Percentiles rank a stretch among this genome's conserved stretches.
phyloP scores from a whole-genome alignment of 192 early-diverging fungal species.

The Coemansia sp. region DNA sequence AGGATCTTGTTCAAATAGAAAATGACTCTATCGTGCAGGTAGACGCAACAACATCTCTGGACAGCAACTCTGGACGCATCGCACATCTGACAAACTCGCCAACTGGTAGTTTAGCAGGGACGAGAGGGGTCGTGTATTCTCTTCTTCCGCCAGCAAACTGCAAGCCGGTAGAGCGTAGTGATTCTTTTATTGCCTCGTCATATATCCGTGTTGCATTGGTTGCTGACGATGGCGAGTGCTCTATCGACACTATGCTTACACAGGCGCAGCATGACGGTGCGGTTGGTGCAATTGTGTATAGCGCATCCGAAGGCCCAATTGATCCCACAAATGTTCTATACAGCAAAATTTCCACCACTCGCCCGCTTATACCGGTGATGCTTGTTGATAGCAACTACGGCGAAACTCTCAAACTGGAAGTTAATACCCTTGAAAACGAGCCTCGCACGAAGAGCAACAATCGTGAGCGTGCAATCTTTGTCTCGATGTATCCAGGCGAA shows the following conservation, averaged over 20 bases:
- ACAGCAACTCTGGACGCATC: slow-evolving; percentile 34
- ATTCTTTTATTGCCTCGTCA: slow-evolving; percentile 24
- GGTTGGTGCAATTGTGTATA: slow-evolving; percentile 51
- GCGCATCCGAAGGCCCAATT: slow-evolving; percentile 16
- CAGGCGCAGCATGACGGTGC: slow-evolving; percentile 54
- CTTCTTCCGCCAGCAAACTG: slow-evolving; percentile 30
- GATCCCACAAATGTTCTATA: slow-evolving; percentile 22
- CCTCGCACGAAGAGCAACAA: slow-evolving; percentile 8
- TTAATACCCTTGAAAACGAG: slow-evolving; percentile 27
- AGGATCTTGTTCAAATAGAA: slow-evolving; percentile 49
- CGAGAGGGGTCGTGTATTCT: slow-evolving; percentile 43
- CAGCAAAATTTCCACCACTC: slow-evolving; percentile 15
- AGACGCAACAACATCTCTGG: slow-evolving; percentile 36
- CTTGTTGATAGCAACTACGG: slow-evolving; percentile 46
- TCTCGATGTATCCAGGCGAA: slow-evolving; percentile 36
- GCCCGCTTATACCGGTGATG: slow-evolving; percentile 32
- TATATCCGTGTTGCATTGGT: slow-evolving; percentile 50
- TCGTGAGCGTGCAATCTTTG: slow-evolving; percentile 48
- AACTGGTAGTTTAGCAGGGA: slow-evolving; percentile 26
- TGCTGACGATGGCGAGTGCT: slow-evolving; percentile 34
- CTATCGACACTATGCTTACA: slow-evolving; percentile 29
- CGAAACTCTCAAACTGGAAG: slow-evolving; percentile 39
- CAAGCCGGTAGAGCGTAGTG: slow-evolving; percentile 34
- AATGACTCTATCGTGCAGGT: slow-evolving; percentile 41
- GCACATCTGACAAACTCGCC: slow-evolving; percentile 35